Conservation (phyloP, 441 rosid genomes). For the Gossypium aridum region DNA sequence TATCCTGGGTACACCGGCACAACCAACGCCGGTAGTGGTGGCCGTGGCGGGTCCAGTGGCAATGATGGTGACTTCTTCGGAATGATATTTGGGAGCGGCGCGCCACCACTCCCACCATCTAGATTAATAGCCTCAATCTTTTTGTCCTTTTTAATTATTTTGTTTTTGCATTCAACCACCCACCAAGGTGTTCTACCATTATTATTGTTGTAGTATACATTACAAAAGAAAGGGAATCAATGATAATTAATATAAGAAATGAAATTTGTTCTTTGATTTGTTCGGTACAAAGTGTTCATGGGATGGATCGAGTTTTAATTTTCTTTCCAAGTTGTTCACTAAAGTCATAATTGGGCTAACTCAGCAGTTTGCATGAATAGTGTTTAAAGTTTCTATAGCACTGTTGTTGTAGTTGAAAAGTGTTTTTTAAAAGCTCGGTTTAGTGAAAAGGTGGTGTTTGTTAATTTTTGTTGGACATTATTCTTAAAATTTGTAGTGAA, state of each 20-base stretch:
- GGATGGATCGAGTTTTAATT: no score
- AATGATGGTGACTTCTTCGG: constrained; percentile 40
- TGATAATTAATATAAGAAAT: neutral
- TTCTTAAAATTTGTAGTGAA: no score
- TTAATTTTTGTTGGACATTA: no score
- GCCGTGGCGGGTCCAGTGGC: constrained; percentile 27
- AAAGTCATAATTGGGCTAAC: no score
- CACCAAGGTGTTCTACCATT: constrained; percentile 18
- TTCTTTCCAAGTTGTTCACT: no score
- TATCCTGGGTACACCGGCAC: constrained; percentile 35
- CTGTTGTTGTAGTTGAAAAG: no score
- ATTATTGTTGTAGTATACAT: constrained; percentile 21
- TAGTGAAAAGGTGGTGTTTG: no score
- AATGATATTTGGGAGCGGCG: constrained; percentile 68
- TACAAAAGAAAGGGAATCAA: neutral
- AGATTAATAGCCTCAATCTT: constrained; percentile 25
- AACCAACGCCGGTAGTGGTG: constrained; percentile 21
- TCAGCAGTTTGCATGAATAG: no score
- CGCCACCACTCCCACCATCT: constrained; percentile 22
- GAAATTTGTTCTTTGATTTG: neutral
- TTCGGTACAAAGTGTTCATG: neutral
- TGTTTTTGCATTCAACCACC: constrained; percentile 32
- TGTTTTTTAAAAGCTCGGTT: no score
- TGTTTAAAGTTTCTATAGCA: no score
- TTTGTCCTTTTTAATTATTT: constrained; percentile 45